Conservation (phyloP, 495 filamentous ascomycete species). For the Penicillium salamii region DNA sequence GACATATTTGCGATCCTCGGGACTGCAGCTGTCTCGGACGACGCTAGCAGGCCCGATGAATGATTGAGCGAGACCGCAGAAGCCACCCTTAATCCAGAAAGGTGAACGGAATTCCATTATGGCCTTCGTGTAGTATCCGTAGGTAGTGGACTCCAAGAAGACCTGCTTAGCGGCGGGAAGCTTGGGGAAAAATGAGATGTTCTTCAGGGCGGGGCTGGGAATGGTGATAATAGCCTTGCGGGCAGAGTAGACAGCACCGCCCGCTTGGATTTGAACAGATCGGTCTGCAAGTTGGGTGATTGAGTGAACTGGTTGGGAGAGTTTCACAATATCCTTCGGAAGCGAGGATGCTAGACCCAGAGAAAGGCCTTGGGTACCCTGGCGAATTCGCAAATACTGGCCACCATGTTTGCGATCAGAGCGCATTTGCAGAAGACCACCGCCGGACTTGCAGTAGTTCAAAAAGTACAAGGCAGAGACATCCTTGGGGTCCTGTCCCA, state of each 20-base stretch:
- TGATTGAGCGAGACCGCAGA: conserved; percentile 32
- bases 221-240: neutral
- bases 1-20: conserved; percentile 28
- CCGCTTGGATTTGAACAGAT: neutral
- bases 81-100: conserved; percentile 37
- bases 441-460: conserved; percentile 45
- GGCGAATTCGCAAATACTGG: conserved; percentile 38
- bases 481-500: conserved; percentile 25
- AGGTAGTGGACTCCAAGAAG: conserved; percentile 7
- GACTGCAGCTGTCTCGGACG: conserved; percentile 38
- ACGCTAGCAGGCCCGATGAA: conserved; percentile 35
- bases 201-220: neutral
- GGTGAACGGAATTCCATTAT: conserved; percentile 34
- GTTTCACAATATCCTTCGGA: neutral
- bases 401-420: conserved; percentile 42
- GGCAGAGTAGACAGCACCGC: neutral
- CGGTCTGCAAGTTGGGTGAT: neutral
- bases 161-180: neutral
- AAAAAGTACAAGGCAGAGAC: conserved; percentile 47
- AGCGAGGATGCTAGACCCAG: conserved; percentile 22
- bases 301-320: neutral
- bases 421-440: conserved; percentile 35
- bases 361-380: conserved; percentile 35
- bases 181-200: neutral
- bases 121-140: conserved; percentile 39